Conservation (phyloP, 1,284 basidiomycete genomes). For the Chalciporus sp. region DNA sequence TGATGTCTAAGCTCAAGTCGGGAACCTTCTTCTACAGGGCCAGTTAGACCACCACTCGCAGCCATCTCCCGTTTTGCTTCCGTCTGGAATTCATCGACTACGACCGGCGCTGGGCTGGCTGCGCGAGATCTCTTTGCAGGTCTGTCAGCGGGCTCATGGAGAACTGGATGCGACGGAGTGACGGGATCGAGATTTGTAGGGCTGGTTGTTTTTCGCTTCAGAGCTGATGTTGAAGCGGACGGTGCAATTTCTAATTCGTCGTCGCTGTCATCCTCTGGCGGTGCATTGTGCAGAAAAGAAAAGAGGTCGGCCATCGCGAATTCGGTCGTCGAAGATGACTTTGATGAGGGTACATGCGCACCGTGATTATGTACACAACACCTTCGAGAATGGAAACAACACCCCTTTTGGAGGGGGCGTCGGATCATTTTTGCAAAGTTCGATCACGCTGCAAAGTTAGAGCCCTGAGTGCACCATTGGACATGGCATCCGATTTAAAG, state of each 20-base stretch:
- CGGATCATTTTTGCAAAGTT: neutral
- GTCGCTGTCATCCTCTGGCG: slow-evolving; percentile 24
- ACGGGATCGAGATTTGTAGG: slow-evolving; percentile 2
- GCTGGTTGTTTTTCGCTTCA: slow-evolving; percentile 27
- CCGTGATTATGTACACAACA: neutral
- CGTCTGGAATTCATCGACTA: slow-evolving; percentile 88
- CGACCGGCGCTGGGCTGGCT: slow-evolving; percentile 64
- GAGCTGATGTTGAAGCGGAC: slow-evolving; percentile 4
- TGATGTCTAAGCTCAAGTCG: slow-evolving; percentile 79
- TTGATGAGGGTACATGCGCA: no score
- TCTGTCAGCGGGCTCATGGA: slow-evolving; percentile 18
- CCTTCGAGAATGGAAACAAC: neutral
- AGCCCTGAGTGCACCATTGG: no score
- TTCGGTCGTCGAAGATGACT: neutral
- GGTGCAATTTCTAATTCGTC: slow-evolving; percentile 12
- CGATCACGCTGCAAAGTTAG: neutral
- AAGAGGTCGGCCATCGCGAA: slow-evolving; percentile 30
- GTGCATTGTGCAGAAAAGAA: slow-evolving; percentile 28
- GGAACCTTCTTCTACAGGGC: slow-evolving; percentile 64
- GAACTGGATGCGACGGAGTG: neutral
- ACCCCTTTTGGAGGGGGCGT: neutral
- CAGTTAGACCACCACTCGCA: slow-evolving; percentile 80
- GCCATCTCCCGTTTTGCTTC: slow-evolving; percentile 88
- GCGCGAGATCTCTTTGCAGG: slow-evolving; percentile 25
- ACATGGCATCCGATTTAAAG: slow-evolving; percentile 32